phyloP scores from a whole-genome alignment of 2,329 filamentous ascomycete genomes.

The Phaeosphaeria sp. region DNA sequence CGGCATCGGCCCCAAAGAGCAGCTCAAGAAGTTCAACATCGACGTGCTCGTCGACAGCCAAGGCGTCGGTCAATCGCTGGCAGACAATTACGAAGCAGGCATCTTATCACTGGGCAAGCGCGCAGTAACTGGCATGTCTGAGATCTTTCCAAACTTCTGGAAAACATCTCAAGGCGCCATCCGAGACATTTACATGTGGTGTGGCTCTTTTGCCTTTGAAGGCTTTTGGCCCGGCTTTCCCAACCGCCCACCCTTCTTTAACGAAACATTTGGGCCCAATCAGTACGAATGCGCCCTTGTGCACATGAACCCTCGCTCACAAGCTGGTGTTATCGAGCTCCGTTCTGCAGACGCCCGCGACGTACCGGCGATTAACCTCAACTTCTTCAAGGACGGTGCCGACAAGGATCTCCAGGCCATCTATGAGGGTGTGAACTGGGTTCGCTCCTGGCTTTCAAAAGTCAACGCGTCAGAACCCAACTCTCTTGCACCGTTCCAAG shows the following conservation, averaged over 20 bases:
- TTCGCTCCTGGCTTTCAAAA: constrained; percentile 49
- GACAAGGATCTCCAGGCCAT: constrained; percentile 60
- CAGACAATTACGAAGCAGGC: constrained; percentile 32
- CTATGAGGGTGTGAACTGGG: constrained; percentile 62
- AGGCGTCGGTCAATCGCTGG: constrained; percentile 59
- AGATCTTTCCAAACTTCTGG: constrained; percentile 35
- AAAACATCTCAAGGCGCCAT: constrained; percentile 28
- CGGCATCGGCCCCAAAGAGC: constrained; percentile 63
- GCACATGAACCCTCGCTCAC: constrained; percentile 61
- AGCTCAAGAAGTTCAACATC: constrained; percentile 63
- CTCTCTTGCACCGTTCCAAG: constrained; percentile 50
- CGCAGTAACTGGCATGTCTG: constrained; percentile 20
- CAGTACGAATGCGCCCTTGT: constrained; percentile 38
- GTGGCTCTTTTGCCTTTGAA: constrained; percentile 34
- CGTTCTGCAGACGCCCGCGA: constrained; percentile 66
- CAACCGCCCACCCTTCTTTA: constrained; percentile 28
- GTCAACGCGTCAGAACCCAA: constrained; percentile 32
- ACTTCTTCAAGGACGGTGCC: constrained; percentile 46
- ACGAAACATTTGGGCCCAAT: constrained; percentile 22
- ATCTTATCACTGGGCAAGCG: constrained; percentile 25
- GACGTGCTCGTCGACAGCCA: constrained; percentile 60
- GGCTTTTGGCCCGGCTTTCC: constrained; percentile 38
- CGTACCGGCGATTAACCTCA: constrained; percentile 60
- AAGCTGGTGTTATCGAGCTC: constrained; percentile 65
- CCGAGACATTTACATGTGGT: constrained; percentile 40